Base-by-base conservation (phyloP, 306 rosid species). In the Luffa acutangula region DNA sequence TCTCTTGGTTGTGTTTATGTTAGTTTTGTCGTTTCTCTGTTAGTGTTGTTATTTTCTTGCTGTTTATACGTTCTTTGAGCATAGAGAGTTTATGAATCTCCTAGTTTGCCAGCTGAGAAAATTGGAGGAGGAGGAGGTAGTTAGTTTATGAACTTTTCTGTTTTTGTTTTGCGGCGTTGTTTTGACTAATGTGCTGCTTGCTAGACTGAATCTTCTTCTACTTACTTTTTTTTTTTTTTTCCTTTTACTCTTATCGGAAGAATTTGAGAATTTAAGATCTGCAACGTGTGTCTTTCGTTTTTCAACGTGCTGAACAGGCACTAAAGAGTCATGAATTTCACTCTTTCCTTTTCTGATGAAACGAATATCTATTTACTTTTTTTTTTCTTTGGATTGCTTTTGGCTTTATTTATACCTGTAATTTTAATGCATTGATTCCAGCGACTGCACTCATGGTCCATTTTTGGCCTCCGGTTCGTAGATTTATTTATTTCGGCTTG, bases 191-290 rank as follows among this genome's bases (percentile, higher is more conserved):
- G 54, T 69, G 75, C 49, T 42, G 51, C 53, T 45, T 43, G 17
- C 18, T 45, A 21, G 41, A 74, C 60, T 74, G 78, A 74, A 48
- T 74, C 46, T 74, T 34, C 25, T 74, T 74, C 46, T 52, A 49
- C 45, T 31, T 20, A 43, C 39, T 15, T 2, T 37, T 37, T 66
- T 14, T 9, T 20, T 9, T 20, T 14, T 6, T 54, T 18, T 15
- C 11, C 9, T 4, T 70, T 70, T 69, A 6, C 56, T 71, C 9
- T 67, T 74, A 49, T 33, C 25, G 51, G 60, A 51, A 74, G 45
- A 74, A 74, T 31, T 51, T 33, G 14, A 15, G 78, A 51, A 49
- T 74, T 74, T 49, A 31, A 74, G 78, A 51, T 74, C 78, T 74
- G 45, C 45, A 46, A 49, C 12, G 17, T 73, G 25, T 33, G 45